phyloP scores from a whole-genome alignment of 768 basidiomycete species.

The Pisolithus sp. region DNA sequence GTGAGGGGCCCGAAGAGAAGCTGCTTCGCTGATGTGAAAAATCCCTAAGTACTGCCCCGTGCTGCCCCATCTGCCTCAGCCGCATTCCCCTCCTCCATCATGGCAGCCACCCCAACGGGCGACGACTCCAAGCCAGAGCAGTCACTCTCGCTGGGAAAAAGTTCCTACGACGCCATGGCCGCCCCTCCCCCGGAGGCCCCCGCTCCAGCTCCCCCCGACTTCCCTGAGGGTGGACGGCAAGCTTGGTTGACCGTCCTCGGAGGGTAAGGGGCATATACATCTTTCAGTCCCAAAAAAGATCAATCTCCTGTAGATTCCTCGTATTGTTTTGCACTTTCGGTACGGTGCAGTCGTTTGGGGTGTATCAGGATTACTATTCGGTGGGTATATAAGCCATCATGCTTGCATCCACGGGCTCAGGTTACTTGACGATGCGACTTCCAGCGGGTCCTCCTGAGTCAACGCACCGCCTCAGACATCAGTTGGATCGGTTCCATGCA shows the following conservation, averaged over 20 bases:
- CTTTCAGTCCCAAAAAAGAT: neutral
- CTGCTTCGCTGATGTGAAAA: neutral
- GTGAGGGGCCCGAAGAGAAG: constrained; percentile 10
- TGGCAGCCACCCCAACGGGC: constrained; percentile 3
- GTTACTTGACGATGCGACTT: neutral
- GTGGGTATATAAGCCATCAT: constrained; percentile 15
- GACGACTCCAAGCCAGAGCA: constrained; percentile 1
- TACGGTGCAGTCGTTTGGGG: constrained; percentile 41
- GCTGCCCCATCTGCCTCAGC: neutral
- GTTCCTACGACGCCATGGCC: neutral
- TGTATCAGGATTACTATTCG: constrained; percentile 48
- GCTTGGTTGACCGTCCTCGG: constrained; percentile 44
- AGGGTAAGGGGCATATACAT: constrained; percentile 28
- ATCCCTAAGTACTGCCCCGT: constrained; percentile 8
- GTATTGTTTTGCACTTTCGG: constrained; percentile 45
- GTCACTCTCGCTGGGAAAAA: neutral
- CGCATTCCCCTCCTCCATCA: constrained; percentile 1
- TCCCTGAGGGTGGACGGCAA: constrained; percentile 40
- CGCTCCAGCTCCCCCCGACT: constrained; percentile 11
- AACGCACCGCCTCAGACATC: constrained; percentile 37
- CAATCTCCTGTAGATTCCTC: constrained; percentile 35
- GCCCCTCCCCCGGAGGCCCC: neutral
- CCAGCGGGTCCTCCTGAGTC: constrained; percentile 32
- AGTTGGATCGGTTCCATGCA: constrained; percentile 50
- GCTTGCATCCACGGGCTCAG: neutral